Percentiles rank a stretch among this genome's conserved stretches.
Evolutionary conservation across 345 rosid species (phyloP).

Genomic region (Gossypioides kirkii): DNA sequence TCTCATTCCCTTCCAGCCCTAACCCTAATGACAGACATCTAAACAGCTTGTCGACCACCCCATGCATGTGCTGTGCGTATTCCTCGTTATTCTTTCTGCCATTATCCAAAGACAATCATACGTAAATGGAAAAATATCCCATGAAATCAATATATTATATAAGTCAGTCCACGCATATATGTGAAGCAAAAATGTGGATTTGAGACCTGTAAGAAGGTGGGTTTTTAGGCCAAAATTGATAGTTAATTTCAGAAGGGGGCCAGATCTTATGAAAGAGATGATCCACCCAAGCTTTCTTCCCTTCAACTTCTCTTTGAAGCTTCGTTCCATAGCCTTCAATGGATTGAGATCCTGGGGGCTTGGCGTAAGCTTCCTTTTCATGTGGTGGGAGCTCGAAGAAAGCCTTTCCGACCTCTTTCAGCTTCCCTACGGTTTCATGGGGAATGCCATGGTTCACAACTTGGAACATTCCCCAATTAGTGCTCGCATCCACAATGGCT

Average conservation of each 20-base stretch:
- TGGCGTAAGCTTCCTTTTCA: conserved; percentile 61
- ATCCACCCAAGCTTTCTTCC: conserved; percentile 77
- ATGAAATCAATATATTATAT: background rate
- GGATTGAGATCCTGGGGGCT: conserved; percentile 31
- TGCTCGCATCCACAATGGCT: conserved; percentile 36
- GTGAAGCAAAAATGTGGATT: background rate
- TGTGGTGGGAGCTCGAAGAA: conserved; percentile 65
- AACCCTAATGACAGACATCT: conserved; percentile 51
- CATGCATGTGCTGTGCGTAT: conserved; percentile 41
- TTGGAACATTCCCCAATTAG: conserved; percentile 63
- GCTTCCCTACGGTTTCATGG: conserved; percentile 29
- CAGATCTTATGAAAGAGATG: conserved; percentile 77
- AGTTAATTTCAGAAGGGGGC: conserved; percentile 59
- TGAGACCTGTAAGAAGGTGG: conserved; percentile 68
- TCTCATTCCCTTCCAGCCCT: conserved; percentile 41
- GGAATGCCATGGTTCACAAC: conserved; percentile 61
- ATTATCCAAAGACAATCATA: background rate
- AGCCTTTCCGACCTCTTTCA: conserved; percentile 52
- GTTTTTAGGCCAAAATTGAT: conserved; percentile 64
- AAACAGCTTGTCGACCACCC: conserved; percentile 48
- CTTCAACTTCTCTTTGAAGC: conserved; percentile 50
- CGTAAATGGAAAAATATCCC: background rate
- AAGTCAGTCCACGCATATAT: background rate
- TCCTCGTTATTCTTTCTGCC: conserved; percentile 74
- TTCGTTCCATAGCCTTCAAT: conserved; percentile 68